These are phyloP conservation scores for Kodamaea sp. DNA, from an alignment of 1,139 yeast genomes.

Conservation along the genomic window DNA sequence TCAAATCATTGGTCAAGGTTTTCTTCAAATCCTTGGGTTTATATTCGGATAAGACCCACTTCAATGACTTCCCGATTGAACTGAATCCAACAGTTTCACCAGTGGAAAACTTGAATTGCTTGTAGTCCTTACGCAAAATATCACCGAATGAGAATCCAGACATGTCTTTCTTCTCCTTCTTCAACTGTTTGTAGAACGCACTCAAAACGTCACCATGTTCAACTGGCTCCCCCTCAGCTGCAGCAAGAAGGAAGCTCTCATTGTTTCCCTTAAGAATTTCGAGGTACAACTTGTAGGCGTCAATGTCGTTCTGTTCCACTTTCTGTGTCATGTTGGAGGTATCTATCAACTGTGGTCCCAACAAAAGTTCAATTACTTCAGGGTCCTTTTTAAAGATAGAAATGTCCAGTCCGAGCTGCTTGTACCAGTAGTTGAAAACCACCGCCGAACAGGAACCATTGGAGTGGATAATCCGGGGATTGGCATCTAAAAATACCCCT, in stretches of 20 bases:
- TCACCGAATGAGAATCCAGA: slow-evolving; percentile 59
- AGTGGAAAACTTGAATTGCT: slow-evolving; percentile 58
- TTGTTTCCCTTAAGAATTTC: slow-evolving; percentile 13
- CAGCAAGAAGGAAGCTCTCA: background rate
- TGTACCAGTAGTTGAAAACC: slow-evolving; percentile 63
- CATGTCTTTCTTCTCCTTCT: slow-evolving; percentile 61
- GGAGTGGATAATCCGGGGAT: slow-evolving; percentile 60
- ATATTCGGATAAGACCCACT: slow-evolving; percentile 50
- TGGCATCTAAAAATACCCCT: slow-evolving; percentile 41
- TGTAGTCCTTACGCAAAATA: slow-evolving; percentile 78
- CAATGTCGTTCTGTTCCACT: slow-evolving; percentile 55
- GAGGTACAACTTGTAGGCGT: slow-evolving; percentile 42
- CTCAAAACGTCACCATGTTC: slow-evolving; percentile 6
- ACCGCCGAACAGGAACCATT: slow-evolving; percentile 81
- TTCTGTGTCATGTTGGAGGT: slow-evolving; percentile 64
- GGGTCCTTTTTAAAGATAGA: slow-evolving; percentile 17
- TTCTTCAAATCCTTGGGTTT: slow-evolving; percentile 34
- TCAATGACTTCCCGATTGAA: slow-evolving; percentile 66
- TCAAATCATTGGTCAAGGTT: slow-evolving; percentile 38
- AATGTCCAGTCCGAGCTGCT: slow-evolving; percentile 21
- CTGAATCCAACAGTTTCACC: slow-evolving; percentile 64
- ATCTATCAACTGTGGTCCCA: slow-evolving; percentile 74
- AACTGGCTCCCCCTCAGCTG: background rate
- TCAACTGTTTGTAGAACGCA: slow-evolving; percentile 41
- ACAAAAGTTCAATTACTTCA: slow-evolving; percentile 50